Conservation (phyloP, 2,329 filamentous ascomycete genomes). For the Teratosphaeriaceae sp. region DNA sequence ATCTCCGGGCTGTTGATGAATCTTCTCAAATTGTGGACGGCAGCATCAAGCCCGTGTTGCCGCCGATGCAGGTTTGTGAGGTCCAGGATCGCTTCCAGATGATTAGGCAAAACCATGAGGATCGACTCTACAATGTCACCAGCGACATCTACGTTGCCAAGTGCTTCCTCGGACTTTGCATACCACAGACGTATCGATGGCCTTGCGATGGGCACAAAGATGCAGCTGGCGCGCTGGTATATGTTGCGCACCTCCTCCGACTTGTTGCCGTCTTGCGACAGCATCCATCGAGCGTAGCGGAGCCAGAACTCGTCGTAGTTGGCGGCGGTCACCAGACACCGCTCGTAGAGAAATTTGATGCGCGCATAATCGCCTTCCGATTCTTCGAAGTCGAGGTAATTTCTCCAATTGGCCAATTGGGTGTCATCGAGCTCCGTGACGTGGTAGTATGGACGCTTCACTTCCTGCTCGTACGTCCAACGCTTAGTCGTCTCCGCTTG, state of each 20-base stretch:
- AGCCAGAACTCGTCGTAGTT: constrained; percentile 98
- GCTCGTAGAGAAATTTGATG: constrained; percentile 81
- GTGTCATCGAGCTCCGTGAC: constrained; percentile 84
- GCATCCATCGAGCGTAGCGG: constrained; percentile 95
- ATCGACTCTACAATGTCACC: constrained; percentile 80
- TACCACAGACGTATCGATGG: constrained; percentile 83
- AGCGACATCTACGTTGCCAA: constrained; percentile 67
- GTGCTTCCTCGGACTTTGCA: constrained; percentile 89
- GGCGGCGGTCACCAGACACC: constrained; percentile 85
- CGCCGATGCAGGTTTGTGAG: constrained; percentile 82
- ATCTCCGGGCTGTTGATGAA: constrained; percentile 69
- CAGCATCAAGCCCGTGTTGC: constrained; percentile 74
- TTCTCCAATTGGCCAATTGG: constrained; percentile 85
- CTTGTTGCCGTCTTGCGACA: constrained; percentile 62
- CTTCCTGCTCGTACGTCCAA: constrained; percentile 90
- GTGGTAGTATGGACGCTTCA: constrained; percentile 95
- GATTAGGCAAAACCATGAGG: constrained; percentile 66
- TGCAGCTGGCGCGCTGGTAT: constrained; percentile 75
- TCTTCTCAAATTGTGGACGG: constrained; percentile 73
- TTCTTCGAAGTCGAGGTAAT: constrained; percentile 96
- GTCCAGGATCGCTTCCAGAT: constrained; percentile 81
- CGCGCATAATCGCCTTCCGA: constrained; percentile 68
- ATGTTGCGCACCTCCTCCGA: constrained; percentile 88
- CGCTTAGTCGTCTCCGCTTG: constrained; percentile 85
- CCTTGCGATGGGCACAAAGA: constrained; percentile 81